These are phyloP conservation scores for Arxiozyma telluris DNA, from an alignment of 1,139 yeast species.

Conservation along the genomic window DNA sequence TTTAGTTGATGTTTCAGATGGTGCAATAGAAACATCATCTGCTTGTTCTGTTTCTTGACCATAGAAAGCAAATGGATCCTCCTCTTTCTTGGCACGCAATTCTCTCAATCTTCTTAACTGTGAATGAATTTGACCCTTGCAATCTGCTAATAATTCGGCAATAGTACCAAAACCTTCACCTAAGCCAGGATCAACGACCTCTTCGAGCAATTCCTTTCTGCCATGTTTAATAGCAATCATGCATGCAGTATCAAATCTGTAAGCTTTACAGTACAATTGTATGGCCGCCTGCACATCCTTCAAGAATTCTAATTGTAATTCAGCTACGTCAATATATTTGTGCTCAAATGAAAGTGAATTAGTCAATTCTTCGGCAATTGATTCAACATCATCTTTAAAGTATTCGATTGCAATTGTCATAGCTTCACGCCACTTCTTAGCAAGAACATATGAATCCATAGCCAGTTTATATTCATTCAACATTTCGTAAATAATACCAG, in stretches of 20 bases:
- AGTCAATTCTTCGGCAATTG: conserved; percentile 51
- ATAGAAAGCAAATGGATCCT: conserved; percentile 79
- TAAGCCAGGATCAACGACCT: conserved; percentile 61
- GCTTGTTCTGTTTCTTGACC: conserved; percentile 71
- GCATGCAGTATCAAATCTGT: conserved; percentile 67
- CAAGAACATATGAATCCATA: conserved; percentile 55
- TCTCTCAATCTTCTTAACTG: conserved; percentile 81
- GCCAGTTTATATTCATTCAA: conserved; percentile 53
- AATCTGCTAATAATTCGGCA: conserved; percentile 86
- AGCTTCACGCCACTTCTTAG: conserved; percentile 82
- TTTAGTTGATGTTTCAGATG: conserved; percentile 86
- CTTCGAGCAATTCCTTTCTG: conserved; percentile 41
- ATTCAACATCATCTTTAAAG: conserved; percentile 34
- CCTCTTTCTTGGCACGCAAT: conserved; percentile 68
- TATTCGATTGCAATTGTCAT: conserved; percentile 45
- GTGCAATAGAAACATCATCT: conserved; percentile 90
- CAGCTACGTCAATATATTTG: conserved; percentile 76
- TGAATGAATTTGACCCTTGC: conserved; percentile 73
- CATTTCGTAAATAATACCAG: conserved; percentile 72
- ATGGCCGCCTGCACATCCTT: conserved; percentile 55
- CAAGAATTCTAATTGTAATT: conserved; percentile 56
- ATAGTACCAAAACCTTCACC: conserved; percentile 82
- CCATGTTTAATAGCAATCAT: conserved; percentile 45
- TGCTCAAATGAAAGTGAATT: conserved; percentile 58
- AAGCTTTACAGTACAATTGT: conserved; percentile 62